phyloP scores from a whole-genome alignment of 169 alveolate species.

The Theileria parva region DNA sequence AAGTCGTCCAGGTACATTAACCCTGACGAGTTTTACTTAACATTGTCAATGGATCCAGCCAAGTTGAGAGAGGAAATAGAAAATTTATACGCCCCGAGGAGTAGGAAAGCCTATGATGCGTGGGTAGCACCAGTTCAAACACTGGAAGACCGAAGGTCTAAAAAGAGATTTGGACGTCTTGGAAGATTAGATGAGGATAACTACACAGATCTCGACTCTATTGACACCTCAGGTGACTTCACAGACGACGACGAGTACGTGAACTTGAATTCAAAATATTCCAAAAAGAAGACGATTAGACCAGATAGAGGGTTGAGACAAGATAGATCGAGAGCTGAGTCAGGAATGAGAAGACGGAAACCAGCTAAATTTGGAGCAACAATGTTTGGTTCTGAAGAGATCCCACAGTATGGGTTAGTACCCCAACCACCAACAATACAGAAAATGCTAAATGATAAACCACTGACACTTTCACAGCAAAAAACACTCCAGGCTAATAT shows the following conservation, averaged over 20 bases:
- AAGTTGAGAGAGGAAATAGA: constrained; percentile 42
- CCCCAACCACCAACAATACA: constrained; percentile 83
- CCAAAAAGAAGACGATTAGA: background rate
- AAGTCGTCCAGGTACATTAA: constrained; percentile 57
- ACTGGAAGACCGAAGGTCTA: background rate
- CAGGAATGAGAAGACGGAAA: background rate
- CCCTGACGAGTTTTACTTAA: constrained; percentile 63
- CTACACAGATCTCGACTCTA: constrained; percentile 12
- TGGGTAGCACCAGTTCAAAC: constrained; percentile 23
- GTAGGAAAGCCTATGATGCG: constrained; percentile 7
- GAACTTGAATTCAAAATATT: constrained; percentile 25
- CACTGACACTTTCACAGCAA: constrained; percentile 75
- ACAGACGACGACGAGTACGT: constrained; percentile 64
- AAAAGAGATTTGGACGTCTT: background rate
- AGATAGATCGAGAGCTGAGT: background rate
- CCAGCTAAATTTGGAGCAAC: constrained; percentile 2
- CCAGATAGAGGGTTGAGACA: constrained; percentile 17
- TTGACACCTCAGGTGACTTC: constrained; percentile 40
- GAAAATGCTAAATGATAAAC: constrained; percentile 76
- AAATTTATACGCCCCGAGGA: constrained; percentile 13
- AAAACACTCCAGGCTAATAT: constrained; percentile 73
- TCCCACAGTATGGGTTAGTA: constrained; percentile 77
- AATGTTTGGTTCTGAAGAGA: background rate
- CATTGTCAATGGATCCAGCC: constrained; percentile 65
- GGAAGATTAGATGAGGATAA: constrained; percentile 4